These are phyloP conservation scores for Backusella morwellensis DNA, from an alignment of 192 early-diverging fungal species.

Conservation along the genomic window DNA sequence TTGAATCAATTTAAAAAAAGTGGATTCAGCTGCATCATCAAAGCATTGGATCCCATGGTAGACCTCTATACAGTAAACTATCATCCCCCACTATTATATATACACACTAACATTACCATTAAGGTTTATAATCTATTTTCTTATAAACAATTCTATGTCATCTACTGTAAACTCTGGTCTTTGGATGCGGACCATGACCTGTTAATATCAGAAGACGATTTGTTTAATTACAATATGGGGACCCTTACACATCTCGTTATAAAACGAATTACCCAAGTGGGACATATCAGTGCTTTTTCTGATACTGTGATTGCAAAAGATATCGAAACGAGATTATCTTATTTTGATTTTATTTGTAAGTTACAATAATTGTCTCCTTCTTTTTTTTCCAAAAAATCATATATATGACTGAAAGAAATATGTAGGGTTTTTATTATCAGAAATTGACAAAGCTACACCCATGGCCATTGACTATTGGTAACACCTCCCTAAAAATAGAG, in stretches of 20 bases:
- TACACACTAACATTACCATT: no score
- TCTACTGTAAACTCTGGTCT: slow-evolving; percentile 97
- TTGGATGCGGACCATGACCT: slow-evolving; percentile 89
- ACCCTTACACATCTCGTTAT: slow-evolving; percentile 53
- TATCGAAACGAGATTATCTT: slow-evolving; percentile 16
- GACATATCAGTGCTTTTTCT: not conserved
- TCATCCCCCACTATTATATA: not conserved
- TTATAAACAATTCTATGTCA: slow-evolving; percentile 98
- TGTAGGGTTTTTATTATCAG: slow-evolving; percentile 39
- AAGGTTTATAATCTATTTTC: slow-evolving; percentile 79
- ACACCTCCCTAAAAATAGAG: not conserved
- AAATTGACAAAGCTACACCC: slow-evolving; percentile 34
- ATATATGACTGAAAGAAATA: not conserved
- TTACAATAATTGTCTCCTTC: not conserved
- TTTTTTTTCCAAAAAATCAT: not conserved
- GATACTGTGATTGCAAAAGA: not conserved
- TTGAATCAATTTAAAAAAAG: slow-evolving; percentile 74
- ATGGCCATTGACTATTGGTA: slow-evolving; percentile 40
- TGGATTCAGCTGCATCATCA: slow-evolving; percentile 59
- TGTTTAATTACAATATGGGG: slow-evolving; percentile 71
- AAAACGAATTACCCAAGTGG: slow-evolving; percentile 1
- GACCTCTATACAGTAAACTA: slow-evolving; percentile 67
- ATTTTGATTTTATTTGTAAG: slow-evolving; percentile 43
- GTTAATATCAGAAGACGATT: slow-evolving; percentile 63
- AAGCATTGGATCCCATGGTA: slow-evolving; percentile 62